Evolutionary conservation across 106 monocot species (phyloP).

Genomic region (Hemerocallis citrina): DNA sequence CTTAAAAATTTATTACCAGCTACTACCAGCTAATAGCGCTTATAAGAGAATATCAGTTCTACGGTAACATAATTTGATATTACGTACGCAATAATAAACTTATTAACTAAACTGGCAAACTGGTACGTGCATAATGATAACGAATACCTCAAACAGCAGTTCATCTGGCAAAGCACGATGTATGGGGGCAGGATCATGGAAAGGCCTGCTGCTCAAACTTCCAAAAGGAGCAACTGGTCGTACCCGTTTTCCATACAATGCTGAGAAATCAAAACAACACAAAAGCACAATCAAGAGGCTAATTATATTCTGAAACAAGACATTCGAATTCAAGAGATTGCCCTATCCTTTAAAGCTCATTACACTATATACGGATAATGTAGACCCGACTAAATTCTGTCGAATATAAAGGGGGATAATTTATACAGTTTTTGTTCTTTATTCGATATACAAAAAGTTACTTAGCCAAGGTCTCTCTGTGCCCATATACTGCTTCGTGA

Average conservation of each 20-base stretch:
- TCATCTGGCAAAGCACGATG: conserved; percentile 90
- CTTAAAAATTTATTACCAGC: no score
- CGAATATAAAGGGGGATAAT: no score
- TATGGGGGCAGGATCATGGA: conserved; percentile 78
- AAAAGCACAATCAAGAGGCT: neutral
- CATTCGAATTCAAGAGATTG: neutral
- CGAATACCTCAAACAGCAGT: conserved; percentile 72
- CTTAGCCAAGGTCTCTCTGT: conserved; percentile 90
- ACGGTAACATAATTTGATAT: no score
- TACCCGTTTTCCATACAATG: conserved; percentile 86
- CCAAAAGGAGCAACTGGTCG: conserved; percentile 79
- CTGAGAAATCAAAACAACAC: neutral
- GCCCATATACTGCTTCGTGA: conserved; percentile 44
- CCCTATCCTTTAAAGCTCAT: neutral
- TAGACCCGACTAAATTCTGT: no score
- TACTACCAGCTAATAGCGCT: no score
- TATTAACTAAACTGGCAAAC: neutral
- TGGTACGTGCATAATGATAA: neutral
- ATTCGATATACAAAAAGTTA: no score
- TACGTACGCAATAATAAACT: neutral
- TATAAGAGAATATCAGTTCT: no score
- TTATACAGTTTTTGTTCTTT: no score
- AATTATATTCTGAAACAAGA: neutral
- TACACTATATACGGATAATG: no score
- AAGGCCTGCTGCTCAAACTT: conserved; percentile 61